Evolutionary conservation across 345 rosid genomes (phyloP), one percentile per base, ranked within the genome.

Genomic region (Brassica incana): DNA sequence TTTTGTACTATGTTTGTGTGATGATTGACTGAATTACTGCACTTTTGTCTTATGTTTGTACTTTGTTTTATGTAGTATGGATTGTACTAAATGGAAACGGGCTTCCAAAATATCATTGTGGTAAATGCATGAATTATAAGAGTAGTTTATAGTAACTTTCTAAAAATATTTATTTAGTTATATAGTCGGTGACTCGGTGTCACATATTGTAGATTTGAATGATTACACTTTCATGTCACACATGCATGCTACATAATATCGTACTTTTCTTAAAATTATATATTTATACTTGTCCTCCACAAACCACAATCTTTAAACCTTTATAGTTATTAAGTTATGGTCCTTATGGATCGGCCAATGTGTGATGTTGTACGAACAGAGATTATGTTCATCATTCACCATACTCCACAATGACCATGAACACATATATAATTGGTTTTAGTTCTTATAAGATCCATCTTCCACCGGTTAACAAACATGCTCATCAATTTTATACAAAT

Each of bases 401-500:
- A 14, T 30, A 14, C 3, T 29, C 63, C 65, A n/a, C 25, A 35
- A 65, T 64, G 29, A 10, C 71, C 30, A n/a, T 9, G 38, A 48
- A 48, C 54, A 63, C 12, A 36, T 7, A 11, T 64, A 2, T 15
- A 18, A 0, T 12, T 25, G 45, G 67, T 56, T 65, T 59, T 20
- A 43, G 72, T 64, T 63, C 20, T 71, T 78, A 27, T 2, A 27
- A 52, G 59, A 71, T 64, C 38, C 33, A 64, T 78, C 76, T 35
- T 38, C 48, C 25, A 65, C 59, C 8, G 58, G 33, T 65, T 36
- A 54, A 71, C 33, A 71, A 71, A 64, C 25, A 64, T 63, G 58
- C 65, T 64, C 32, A 52, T 50, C 58, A 77, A 52, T 62, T n/a
- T 33, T 70, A 69, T 70, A 71, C 66, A 78, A 25, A 71, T 65